phyloP scores from a whole-genome alignment of 176 grass and related monocot genomes.

The Olyra latifolia region DNA sequence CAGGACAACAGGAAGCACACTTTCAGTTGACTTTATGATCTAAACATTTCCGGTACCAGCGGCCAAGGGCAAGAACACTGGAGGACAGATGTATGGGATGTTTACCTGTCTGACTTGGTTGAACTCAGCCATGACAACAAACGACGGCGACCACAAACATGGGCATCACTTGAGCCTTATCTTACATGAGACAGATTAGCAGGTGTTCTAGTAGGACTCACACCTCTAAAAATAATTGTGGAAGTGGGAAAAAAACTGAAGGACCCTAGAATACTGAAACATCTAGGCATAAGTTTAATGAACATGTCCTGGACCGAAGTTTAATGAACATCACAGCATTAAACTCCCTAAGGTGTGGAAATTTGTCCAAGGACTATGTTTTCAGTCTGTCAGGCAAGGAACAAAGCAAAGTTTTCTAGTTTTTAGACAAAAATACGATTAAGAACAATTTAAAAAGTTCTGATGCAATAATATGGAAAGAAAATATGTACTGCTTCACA shows the following conservation, averaged over 20 bases:
- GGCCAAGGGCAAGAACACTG: slow-evolving; percentile 18
- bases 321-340: background rate
- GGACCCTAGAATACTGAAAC: background rate
- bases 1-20: background rate
- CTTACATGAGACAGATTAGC: background rate
- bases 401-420: background rate
- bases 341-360: background rate
- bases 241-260: background rate
- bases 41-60: slow-evolving; percentile 4
- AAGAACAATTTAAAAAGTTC: background rate
- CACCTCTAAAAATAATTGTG: background rate
- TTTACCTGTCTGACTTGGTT: background rate
- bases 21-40: slow-evolving; percentile 39
- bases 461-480: background rate
- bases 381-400: background rate
- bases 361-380: background rate
- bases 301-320: background rate
- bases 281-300: too few species aligned
- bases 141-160: slow-evolving; percentile 8
- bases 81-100: background rate
- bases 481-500: background rate
- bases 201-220: background rate
- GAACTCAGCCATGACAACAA: background rate
- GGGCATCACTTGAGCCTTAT: background rate
- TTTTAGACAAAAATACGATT: background rate